Base-by-base conservation (phyloP, 2,329 filamentous ascomycete species). In the Penicillium sclerotiorum region DNA sequence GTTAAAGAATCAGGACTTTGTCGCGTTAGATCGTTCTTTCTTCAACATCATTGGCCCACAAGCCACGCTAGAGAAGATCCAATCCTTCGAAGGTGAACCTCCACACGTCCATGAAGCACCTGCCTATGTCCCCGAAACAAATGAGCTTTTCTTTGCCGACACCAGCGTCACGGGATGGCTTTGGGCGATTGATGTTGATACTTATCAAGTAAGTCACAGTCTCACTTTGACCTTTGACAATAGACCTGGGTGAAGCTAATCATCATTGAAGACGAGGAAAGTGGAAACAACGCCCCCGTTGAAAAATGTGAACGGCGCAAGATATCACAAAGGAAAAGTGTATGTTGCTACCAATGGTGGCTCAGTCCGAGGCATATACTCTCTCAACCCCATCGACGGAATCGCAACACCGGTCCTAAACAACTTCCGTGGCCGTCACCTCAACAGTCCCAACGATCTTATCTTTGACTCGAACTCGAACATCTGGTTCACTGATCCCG, bases 401-500 rank as follows among this genome's bases (percentile, higher is more conserved):
- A 45, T 44, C 18, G 47, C 51, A n/a, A 45, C 21, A 4, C 43
- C 33, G 6, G 20, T 53, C 20, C 33, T 53, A 23, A 53, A 53
- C 28, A 50, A 50, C 36, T 50, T 47, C 37, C 51, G 51, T 2
- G 51, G 47, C 15, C 51, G 51, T 4, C 47, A 53, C 32, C 30
- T 53, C 4, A 53, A 53, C 23, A 53, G 47, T 9, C 51, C 51
- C 12, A 53, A 53, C 25, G 51, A 50, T 20, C 23, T 53, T 23
- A 23, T 44, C 20, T 53, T 53, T 28, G 47, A 53, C 41, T 38
- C 33, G 9, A 39, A 50, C 11, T 53, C 47, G 2, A 53, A 53
- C 12, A 53, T 48, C 5, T 50, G 51, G 51, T 50, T 53, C 18
- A 53, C 47, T 6, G 51, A 53, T 35, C 51, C 51, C 9, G 38